Conservation (phyloP, 495 filamentous ascomycete species). For the Evansstolkia leycettana region DNA sequence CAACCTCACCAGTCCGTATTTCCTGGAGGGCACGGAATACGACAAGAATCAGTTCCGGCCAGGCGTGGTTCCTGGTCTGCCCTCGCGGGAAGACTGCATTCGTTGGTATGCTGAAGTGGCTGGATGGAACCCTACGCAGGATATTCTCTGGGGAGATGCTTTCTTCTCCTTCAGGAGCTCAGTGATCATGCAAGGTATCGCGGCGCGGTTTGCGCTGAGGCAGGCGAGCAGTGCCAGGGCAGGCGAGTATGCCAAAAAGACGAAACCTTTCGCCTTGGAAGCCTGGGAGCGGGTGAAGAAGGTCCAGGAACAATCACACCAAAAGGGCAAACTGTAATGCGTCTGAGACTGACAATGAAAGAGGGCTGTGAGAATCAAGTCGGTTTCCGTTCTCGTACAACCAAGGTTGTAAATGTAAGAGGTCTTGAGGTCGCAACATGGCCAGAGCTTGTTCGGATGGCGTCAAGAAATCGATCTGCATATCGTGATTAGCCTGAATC, state of each 20-base stretch:
- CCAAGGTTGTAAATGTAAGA: no score
- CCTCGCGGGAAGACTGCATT: constrained; percentile 53
- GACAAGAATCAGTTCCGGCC: constrained; percentile 42
- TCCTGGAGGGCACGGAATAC: constrained; percentile 31
- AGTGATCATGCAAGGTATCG: constrained; percentile 91
- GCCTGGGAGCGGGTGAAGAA: constrained; percentile 58
- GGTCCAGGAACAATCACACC: constrained; percentile 22
- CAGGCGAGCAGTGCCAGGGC: constrained; percentile 88
- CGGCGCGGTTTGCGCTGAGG: constrained; percentile 65
- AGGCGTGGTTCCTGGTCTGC: constrained; percentile 58
- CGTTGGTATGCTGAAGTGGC: constrained; percentile 62
- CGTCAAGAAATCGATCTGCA: no score
- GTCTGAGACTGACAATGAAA: no score
- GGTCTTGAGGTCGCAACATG: no score
- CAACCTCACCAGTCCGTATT: constrained; percentile 64
- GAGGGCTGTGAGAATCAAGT: no score
- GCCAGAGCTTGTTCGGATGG: no score
- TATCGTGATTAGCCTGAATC: no score
- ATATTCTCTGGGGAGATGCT: constrained; percentile 49
- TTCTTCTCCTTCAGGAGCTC: constrained; percentile 55
- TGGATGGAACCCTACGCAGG: constrained; percentile 49
- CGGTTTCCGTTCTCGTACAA: no score
- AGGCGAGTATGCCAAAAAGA: constrained; percentile 50
- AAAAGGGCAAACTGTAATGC: constrained; percentile 38
- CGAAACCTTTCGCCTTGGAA: constrained; percentile 47